phyloP scores from a whole-genome alignment of 768 basidiomycete species.

The Phylloporus arenicola region DNA sequence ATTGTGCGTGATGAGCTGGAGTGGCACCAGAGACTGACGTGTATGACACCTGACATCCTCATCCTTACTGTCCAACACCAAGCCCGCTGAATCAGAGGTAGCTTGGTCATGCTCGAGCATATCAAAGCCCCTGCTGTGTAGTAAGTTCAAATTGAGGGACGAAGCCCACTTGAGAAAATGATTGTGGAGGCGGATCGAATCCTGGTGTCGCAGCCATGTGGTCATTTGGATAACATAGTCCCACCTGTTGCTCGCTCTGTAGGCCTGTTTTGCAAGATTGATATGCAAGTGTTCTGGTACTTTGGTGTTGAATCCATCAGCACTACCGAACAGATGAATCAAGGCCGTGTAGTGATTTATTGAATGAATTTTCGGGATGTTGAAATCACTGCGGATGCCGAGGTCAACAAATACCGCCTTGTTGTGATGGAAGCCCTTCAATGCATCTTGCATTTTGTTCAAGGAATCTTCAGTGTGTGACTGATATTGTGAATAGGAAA shows the following conservation, averaged over 20 bases:
- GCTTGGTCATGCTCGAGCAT: too few species aligned
- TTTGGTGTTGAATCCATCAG: slow-evolving; percentile 35
- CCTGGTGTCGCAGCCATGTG: slow-evolving; percentile 3
- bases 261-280: slow-evolving; percentile 34
- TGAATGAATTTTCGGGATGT: slow-evolving; percentile 35
- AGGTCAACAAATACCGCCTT: slow-evolving; percentile 28
- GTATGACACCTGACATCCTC: too few species aligned
- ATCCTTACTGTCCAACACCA: too few species aligned
- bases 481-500: slow-evolving; percentile 34
- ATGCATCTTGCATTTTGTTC: too few species aligned
- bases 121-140: too few species aligned
- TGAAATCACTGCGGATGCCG: slow-evolving; percentile 27
- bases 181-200: background rate
- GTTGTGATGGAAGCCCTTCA: slow-evolving; percentile 24
- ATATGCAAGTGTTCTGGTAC: slow-evolving; percentile 34
- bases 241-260: slow-evolving; percentile 22
- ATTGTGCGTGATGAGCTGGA: too few species aligned
- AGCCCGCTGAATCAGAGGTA: too few species aligned
- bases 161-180: too few species aligned
- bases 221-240: slow-evolving; percentile 7
- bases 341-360: slow-evolving; percentile 22
- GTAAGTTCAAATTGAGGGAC: too few species aligned
- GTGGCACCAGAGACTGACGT: too few species aligned
- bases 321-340: slow-evolving; percentile 27
- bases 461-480: slow-evolving; percentile 30